phyloP scores from a whole-genome alignment of 1,284 basidiomycete genomes.

The Laetiporus sulphureus region DNA sequence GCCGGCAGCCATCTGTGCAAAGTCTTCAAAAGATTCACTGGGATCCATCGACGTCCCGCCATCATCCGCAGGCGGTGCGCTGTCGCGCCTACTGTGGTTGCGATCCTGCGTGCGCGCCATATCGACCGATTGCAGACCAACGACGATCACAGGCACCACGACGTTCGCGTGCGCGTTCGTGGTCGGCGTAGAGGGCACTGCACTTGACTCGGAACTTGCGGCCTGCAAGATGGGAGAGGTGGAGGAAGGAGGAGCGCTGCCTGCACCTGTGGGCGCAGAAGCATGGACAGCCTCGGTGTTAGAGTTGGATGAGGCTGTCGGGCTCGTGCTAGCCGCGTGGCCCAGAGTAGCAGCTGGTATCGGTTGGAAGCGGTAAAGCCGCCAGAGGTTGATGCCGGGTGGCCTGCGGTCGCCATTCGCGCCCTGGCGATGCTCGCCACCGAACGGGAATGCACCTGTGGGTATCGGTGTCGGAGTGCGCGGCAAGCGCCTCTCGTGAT shows the following conservation, averaged over 20 bases:
- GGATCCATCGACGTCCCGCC: not conserved
- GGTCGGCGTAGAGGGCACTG: conserved; percentile 5
- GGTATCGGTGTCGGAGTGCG: conserved; percentile 18
- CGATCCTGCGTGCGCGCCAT: conserved; percentile 30
- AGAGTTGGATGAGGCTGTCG: not conserved
- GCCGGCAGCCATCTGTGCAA: too few relatives aligned
- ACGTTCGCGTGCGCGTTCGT: conserved; percentile 28
- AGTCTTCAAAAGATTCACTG: too few relatives aligned
- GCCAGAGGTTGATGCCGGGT: conserved; percentile 69
- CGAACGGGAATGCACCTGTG: conserved; percentile 11
- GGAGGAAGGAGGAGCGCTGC: conserved; percentile 6
- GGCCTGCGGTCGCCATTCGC: conserved; percentile 16
- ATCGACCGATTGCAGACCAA: conserved; percentile 70
- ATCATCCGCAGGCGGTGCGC: conserved; percentile 8
- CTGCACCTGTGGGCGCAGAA: conserved; percentile 5
- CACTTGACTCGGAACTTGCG: conserved; percentile 1
- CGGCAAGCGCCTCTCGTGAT: conserved; percentile 5
- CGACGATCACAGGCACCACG: conserved; percentile 74
- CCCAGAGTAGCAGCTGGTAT: conserved; percentile 33
- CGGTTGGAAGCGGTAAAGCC: conserved; percentile 70
- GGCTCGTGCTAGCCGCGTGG: conserved; percentile 18
- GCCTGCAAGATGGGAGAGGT: conserved; percentile 4
- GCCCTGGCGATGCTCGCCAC: conserved; percentile 6
- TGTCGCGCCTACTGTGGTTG: conserved; percentile 8
- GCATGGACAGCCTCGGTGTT: conserved; percentile 7